Conservation (phyloP, 1,139 yeast genomes). For the Nakaseomyces kungkrabaensis region DNA sequence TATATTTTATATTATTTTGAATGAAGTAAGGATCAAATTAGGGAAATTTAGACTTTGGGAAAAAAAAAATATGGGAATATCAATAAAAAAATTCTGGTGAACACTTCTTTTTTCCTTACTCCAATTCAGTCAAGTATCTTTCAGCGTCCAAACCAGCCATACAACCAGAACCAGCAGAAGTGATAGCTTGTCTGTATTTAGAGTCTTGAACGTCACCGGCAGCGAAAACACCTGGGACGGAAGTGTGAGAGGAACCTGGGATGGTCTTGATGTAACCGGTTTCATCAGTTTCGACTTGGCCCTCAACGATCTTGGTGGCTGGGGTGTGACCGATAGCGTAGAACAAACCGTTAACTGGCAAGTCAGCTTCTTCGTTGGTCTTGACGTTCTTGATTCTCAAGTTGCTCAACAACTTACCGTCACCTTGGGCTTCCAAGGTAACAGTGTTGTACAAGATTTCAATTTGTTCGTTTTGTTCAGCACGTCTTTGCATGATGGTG, state of each 20-base stretch:
- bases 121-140: slow-evolving; percentile 66
- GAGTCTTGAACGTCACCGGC: slow-evolving; percentile 99
- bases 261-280: slow-evolving; percentile 78
- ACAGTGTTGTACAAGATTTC: slow-evolving; percentile 86
- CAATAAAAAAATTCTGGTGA: background rate
- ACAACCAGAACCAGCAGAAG: slow-evolving; percentile 98
- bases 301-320: slow-evolving; percentile 72
- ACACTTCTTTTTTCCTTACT: slow-evolving; percentile 22
- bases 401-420: slow-evolving; percentile 62
- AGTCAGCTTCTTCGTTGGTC: slow-evolving; percentile 57
- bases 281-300: slow-evolving; percentile 76
- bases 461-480: slow-evolving; percentile 68
- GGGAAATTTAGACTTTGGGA: too few relatives aligned
- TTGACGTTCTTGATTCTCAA: slow-evolving; percentile 59
- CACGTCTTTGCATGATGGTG: slow-evolving; percentile 92
- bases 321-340: slow-evolving; percentile 98
- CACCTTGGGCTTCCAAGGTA: slow-evolving; percentile 82
- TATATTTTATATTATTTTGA: too few relatives aligned
- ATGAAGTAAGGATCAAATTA: too few relatives aligned
- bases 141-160: slow-evolving; percentile 98
- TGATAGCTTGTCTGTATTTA: slow-evolving; percentile 95
- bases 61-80: background rate
- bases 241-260: slow-evolving; percentile 82
- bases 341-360: slow-evolving; percentile 84
- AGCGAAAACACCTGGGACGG: slow-evolving; percentile 89